A percentile compares a stretch with the other conserved stretches of the same genome.
phyloP scores from a whole-genome alignment of 768 basidiomycete genomes.

The Lactarius sp. region DNA sequence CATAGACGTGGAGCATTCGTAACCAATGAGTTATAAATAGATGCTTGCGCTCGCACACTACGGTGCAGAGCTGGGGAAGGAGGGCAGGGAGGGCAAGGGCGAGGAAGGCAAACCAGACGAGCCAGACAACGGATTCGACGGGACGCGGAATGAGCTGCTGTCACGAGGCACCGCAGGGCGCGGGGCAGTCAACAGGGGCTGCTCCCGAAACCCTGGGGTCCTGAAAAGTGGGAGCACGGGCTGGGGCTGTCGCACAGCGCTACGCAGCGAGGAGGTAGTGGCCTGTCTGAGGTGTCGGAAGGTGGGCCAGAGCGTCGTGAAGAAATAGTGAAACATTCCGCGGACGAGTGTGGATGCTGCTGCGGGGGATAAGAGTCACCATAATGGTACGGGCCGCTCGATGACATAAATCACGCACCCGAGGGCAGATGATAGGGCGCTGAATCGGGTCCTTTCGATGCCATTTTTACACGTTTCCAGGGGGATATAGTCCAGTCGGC shows the following conservation, averaged over 20 bases:
- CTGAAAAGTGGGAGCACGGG: constrained; percentile 7
- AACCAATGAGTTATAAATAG: background rate
- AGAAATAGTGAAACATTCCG: constrained; percentile 9
- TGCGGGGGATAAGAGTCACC: background rate
- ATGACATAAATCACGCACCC: background rate
- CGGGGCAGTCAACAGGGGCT: constrained; percentile 2
- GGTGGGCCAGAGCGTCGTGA: constrained; percentile 4
- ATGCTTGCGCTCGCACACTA: background rate
- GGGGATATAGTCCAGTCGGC: background rate
- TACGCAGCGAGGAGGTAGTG: background rate
- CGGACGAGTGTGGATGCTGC: constrained; percentile 8
- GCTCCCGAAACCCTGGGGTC: constrained; percentile 3
- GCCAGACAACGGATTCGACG: constrained; percentile 12
- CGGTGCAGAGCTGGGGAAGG: background rate
- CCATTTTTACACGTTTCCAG: background rate
- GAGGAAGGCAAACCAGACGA: background rate
- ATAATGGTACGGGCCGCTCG: background rate
- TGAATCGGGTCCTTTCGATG: background rate
- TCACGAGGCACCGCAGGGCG: constrained; percentile 12
- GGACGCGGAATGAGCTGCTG: constrained; percentile 17
- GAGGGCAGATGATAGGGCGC: background rate
- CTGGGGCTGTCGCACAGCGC: background rate
- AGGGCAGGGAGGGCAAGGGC: background rate
- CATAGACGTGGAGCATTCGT: background rate
- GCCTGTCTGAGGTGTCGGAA: constrained; percentile 4